phyloP scores from a whole-genome alignment of 2,329 filamentous ascomycete genomes.

The Pestalotiopsis sp. region DNA sequence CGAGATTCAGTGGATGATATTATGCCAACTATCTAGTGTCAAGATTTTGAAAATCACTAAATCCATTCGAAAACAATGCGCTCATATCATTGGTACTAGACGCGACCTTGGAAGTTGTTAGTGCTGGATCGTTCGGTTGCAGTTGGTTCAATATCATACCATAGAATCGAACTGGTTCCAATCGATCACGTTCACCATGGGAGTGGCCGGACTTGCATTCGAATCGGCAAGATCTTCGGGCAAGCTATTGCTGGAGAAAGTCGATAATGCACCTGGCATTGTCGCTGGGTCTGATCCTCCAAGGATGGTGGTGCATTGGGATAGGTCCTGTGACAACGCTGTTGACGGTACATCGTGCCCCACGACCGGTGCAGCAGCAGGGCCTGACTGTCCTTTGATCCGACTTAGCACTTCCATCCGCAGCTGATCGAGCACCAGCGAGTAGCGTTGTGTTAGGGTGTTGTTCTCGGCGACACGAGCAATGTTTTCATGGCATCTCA shows the following conservation, averaged over 20 bases:
- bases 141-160: background rate
- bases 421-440: constrained; percentile 27
- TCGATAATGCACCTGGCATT: background rate
- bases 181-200: background rate
- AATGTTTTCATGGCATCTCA: constrained; percentile 22
- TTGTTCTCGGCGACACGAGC: constrained; percentile 20
- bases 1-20: background rate
- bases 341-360: background rate
- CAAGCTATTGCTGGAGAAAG: background rate
- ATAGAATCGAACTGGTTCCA: constrained; percentile 1
- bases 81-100: background rate
- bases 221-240: background rate
- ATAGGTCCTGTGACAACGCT: constrained; percentile 24
- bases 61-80: background rate
- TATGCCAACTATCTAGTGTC: background rate
- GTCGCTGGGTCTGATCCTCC: background rate
- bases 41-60: background rate
- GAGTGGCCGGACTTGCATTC: background rate
- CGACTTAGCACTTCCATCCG: constrained; percentile 17
- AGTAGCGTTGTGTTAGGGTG: constrained; percentile 25
- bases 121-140: background rate
- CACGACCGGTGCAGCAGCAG: background rate
- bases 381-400: constrained; percentile 21
- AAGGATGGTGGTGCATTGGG: background rate
- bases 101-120: background rate